Evolutionary conservation across 108 stramenopile genomes (phyloP).

Genomic region (Skeletonema grethae): DNA sequence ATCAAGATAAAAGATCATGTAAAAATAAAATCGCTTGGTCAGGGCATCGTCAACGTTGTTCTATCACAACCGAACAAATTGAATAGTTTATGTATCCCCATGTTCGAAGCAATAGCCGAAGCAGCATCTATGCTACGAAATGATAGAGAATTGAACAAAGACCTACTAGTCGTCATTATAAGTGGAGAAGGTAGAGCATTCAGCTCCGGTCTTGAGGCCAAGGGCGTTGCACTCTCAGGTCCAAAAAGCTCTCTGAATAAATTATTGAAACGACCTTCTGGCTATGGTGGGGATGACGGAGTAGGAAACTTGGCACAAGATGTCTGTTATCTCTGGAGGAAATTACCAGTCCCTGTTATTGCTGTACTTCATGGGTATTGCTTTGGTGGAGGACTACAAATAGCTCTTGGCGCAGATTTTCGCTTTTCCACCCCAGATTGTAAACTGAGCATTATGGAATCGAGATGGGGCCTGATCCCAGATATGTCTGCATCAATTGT

Average conservation of each 20-base stretch:
- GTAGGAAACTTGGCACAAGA: conserved; percentile 88
- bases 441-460: conserved; percentile 88
- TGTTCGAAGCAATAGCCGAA: conserved; percentile 84
- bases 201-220: conserved; percentile 87
- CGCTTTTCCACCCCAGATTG: conserved; percentile 81
- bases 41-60: conserved; percentile 58
- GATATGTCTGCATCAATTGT: conserved; percentile 66
- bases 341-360: conserved; percentile 87
- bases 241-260: conserved; percentile 34
- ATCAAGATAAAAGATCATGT: conserved; percentile 28
- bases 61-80: conserved; percentile 79
- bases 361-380: conserved; percentile 87
- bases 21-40: conserved; percentile 20
- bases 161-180: conserved; percentile 69
- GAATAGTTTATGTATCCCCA: conserved; percentile 73
- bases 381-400: conserved; percentile 88
- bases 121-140: conserved; percentile 46
- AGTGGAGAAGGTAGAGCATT: conserved; percentile 83
- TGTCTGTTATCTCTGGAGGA: conserved; percentile 84
- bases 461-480: conserved; percentile 91
- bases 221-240: conserved; percentile 46
- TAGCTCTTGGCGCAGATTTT: conserved; percentile 90
- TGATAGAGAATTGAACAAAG: conserved; percentile 35
- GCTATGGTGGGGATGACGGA: conserved; percentile 51
- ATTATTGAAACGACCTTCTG: conserved; percentile 64